Evolutionary conservation across 1,284 basidiomycete genomes (phyloP).

Genomic region (Cutaneotrichosporon arboriforme): DNA sequence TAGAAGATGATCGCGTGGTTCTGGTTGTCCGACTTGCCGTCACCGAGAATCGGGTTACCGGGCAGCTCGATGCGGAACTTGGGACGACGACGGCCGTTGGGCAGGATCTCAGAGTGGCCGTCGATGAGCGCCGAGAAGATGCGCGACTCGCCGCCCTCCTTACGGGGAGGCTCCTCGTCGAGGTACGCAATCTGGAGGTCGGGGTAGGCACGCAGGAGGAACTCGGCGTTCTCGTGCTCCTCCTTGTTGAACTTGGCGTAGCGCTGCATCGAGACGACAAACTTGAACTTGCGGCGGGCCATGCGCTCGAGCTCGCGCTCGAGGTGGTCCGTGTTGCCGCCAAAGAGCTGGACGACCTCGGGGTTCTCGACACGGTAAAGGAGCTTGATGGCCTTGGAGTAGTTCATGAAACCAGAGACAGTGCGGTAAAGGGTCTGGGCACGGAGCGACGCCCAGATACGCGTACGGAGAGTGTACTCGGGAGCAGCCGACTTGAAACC

Average conservation of each 20-base stretch:
- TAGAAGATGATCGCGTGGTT: slow-evolving; percentile 99
- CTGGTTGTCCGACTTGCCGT: slow-evolving; percentile 99
- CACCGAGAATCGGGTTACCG: slow-evolving; percentile 96
- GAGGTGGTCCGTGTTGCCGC: slow-evolving; percentile 94
- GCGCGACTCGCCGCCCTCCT: slow-evolving; percentile 90
- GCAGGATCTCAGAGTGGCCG: slow-evolving; percentile 91
- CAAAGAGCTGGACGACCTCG: slow-evolving; percentile 93
- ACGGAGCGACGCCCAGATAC: slow-evolving; percentile 97
- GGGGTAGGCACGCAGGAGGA: slow-evolving; percentile 95
- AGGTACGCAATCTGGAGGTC: slow-evolving; percentile 98
- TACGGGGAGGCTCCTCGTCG: slow-evolving; percentile 88
- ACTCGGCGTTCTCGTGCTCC: slow-evolving; percentile 98
- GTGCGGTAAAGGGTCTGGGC: slow-evolving; percentile 98
- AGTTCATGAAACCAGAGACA: slow-evolving; percentile 99
- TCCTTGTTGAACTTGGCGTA: slow-evolving; percentile 99
- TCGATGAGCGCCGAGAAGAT: slow-evolving; percentile 96
- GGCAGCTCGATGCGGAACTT: slow-evolving; percentile 99
- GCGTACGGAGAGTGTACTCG: slow-evolving; percentile 95
- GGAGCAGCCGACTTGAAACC: slow-evolving; percentile 99
- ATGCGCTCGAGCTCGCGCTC: slow-evolving; percentile 96
- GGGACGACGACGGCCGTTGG: slow-evolving; percentile 80
- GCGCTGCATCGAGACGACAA: slow-evolving; percentile 98
- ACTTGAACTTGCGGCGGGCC: slow-evolving; percentile 98
- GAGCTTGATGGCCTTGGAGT: slow-evolving; percentile 99
- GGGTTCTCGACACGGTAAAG: slow-evolving; percentile 99